phyloP scores from a whole-genome alignment of 768 basidiomycete species.

The Gloeostereum incarnatum region DNA sequence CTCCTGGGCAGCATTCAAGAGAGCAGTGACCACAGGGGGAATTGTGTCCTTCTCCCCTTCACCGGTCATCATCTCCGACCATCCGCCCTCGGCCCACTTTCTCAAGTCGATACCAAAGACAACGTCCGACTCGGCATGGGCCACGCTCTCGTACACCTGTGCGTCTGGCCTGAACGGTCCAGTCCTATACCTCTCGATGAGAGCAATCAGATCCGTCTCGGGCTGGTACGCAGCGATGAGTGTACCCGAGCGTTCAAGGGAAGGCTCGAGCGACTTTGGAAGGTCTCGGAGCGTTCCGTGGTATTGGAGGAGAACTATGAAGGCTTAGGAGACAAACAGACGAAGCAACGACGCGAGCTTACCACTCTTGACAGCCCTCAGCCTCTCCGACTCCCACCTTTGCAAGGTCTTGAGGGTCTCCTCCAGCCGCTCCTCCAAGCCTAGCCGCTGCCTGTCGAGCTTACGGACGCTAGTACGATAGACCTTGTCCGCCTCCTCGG shows the following conservation, averaged over 20 bases:
- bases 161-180: constrained; percentile 86
- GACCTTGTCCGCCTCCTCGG: constrained; percentile 68
- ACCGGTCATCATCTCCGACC: constrained; percentile 45
- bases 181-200: constrained; percentile 89
- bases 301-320: constrained; percentile 72
- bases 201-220: constrained; percentile 75
- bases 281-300: constrained; percentile 72
- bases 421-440: constrained; percentile 80
- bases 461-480: constrained; percentile 77
- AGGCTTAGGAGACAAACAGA: constrained; percentile 1
- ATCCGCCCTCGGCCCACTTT: constrained; percentile 84
- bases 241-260: constrained; percentile 61
- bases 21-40: constrained; percentile 64
- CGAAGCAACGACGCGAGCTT: constrained; percentile 8
- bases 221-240: constrained; percentile 82
- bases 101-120: constrained; percentile 89
- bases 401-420: constrained; percentile 74
- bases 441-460: constrained; percentile 79
- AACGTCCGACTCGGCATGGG: constrained; percentile 77
- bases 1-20: constrained; percentile 54
- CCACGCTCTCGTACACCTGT: constrained; percentile 79
- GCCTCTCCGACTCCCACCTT: constrained; percentile 76
- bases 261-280: constrained; percentile 54
- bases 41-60: constrained; percentile 53
- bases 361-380: constrained; percentile 83